These are phyloP conservation scores for Daldinia eschscholtzii DNA, from an alignment of 2,329 filamentous ascomycete genomes.

Conservation along the genomic window DNA sequence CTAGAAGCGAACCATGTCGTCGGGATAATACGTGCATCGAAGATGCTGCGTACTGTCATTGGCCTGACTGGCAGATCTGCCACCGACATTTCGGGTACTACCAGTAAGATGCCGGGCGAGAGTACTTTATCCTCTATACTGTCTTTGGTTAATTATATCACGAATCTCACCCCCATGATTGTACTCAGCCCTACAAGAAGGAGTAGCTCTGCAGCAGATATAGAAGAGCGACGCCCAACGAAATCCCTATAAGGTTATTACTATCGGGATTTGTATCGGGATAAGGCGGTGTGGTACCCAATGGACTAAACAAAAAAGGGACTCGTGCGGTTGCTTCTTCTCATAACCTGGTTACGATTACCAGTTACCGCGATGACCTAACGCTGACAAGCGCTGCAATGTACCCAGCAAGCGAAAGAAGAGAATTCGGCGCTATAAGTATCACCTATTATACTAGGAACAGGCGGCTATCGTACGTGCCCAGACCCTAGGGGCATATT, in stretches of 20 bases:
- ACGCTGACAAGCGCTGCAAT: slow-evolving; percentile 12
- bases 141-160: slow-evolving; percentile 1
- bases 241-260: neutral
- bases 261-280: slow-evolving; percentile 18
- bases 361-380: slow-evolving; percentile 3
- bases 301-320: slow-evolving; percentile 5
- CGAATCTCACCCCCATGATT: slow-evolving; percentile 5
- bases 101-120: slow-evolving; percentile 14
- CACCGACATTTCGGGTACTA: slow-evolving; percentile 13
- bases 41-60: slow-evolving; percentile 16
- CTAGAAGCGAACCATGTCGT: slow-evolving; percentile 19
- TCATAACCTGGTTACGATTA: slow-evolving; percentile 19
- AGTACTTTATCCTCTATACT: neutral
- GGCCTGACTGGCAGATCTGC: slow-evolving; percentile 19
- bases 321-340: slow-evolving; percentile 7
- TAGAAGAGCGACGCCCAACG: neutral
- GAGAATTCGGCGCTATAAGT: slow-evolving; percentile 8
- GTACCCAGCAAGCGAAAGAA: neutral
- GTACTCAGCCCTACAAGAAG: slow-evolving; percentile 2
- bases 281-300: slow-evolving; percentile 25
- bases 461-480: slow-evolving; percentile 3
- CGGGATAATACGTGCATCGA: slow-evolving; percentile 24
- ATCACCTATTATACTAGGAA: slow-evolving; percentile 7
- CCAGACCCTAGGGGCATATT: neutral
- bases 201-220: slow-evolving; percentile 1